Evolutionary conservation across 73 alveolate species (phyloP).

Genomic region (Breviolum minutum): DNA sequence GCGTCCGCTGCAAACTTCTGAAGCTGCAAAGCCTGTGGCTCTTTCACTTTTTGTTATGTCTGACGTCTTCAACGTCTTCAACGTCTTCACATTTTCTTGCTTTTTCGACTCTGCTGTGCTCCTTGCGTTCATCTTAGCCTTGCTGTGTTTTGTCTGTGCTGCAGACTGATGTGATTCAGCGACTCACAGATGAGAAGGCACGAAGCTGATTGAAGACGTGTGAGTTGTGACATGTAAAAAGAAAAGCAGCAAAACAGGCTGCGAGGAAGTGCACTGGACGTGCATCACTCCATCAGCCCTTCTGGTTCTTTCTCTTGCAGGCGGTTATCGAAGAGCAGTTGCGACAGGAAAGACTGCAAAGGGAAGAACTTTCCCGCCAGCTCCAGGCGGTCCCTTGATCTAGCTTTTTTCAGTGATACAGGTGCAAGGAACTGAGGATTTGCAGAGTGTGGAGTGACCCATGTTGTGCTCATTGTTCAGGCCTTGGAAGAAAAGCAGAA

Average conservation of each 20-base stretch:
- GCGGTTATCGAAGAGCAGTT: slow-evolving; percentile 39
- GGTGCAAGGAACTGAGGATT: too few species aligned
- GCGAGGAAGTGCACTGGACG: too few species aligned
- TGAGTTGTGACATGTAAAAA: too few species aligned
- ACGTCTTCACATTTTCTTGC: too few species aligned
- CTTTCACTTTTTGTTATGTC: too few species aligned
- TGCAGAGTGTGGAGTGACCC: too few species aligned
- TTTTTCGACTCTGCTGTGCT: too few species aligned
- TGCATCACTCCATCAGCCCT: neutral
- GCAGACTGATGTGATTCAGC: slow-evolving; percentile 45
- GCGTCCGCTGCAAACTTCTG: too few species aligned
- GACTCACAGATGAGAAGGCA: slow-evolving; percentile 68
- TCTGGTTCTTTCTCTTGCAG: neutral
- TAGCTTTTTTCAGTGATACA: neutral
- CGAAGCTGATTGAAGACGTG: too few species aligned
- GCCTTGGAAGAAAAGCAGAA: slow-evolving; percentile 41
- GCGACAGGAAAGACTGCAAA: slow-evolving; percentile 36
- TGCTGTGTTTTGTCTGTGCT: neutral
- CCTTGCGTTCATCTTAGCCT: neutral
- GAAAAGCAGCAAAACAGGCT: too few species aligned
- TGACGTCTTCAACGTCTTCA: too few species aligned
- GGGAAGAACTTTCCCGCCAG: slow-evolving; percentile 48
- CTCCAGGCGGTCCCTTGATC: slow-evolving; percentile 4
- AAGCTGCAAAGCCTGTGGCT: too few species aligned
- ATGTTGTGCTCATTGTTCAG: neutral